Evolutionary conservation across 1,284 basidiomycete genomes (phyloP), one percentile per base, ranked within the genome.

Genomic region (Boletus sp.): DNA sequence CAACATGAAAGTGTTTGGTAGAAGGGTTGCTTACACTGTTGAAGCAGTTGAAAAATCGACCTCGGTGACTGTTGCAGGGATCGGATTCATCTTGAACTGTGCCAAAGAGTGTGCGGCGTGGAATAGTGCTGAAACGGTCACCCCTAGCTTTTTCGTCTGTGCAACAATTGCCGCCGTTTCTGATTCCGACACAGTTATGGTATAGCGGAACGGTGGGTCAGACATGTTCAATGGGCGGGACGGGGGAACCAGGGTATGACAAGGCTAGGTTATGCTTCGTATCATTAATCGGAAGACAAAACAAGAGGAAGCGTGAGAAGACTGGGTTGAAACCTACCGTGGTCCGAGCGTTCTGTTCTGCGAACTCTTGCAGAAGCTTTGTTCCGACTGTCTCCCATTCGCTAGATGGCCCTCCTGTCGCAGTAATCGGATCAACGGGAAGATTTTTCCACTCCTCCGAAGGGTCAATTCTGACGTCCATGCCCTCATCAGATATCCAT

Each of bases 371-470:
- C 18, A 66, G 3, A 51, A 66, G 56, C 27, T 2, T 51, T 1
- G 7, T 22, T n/a, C 65, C 66, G 1, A 11, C 39, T n/a, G 53
- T 53, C 18, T 43, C 57, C 65, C 65, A 66, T 12, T 63, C 64
- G 3, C 53, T 18, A 20, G 50, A 54, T 7, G 33, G 51, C 1
- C 67, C 65, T 22, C 65, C 65, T 0, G 51, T 68, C 3, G 65
- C 67, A 8, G 58, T 54, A 12, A 66, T 51, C 2, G 65, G 65
- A 44, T 68, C 67, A 8, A 63, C 66, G 0, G 66, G 59, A 24
- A 67, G 62, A 41, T 68, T 65, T 48, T 48, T 66, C 66, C 65
- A 67, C 37, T 68, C 65, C 31, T 68, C 54, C 1, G 18, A 57
- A 41, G 47, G 56, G 1, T 60, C 43, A 2, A 69, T 51, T 8